phyloP scores from a whole-genome alignment of 306 rosid species.

The Aeschynomene evenia region DNA sequence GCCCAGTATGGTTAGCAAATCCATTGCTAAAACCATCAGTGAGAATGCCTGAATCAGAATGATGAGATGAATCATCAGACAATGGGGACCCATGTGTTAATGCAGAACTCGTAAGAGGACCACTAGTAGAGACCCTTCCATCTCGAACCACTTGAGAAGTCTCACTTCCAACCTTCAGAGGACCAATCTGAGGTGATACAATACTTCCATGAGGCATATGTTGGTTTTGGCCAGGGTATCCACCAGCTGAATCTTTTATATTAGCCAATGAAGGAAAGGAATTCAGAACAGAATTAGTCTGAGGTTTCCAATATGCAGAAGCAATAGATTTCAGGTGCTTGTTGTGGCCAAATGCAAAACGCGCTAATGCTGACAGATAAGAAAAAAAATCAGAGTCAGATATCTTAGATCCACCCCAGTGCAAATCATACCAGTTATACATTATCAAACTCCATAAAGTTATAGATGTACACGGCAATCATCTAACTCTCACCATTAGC shows the following conservation, averaged over 20 bases:
- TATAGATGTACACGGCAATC: not conserved
- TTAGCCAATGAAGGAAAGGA: conserved; percentile 80
- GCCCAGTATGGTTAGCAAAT: conserved; percentile 56
- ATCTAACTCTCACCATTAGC: not conserved
- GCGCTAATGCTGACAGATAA: conserved; percentile 66
- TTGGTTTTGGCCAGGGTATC: conserved; percentile 52
- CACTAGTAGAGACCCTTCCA: conserved; percentile 78
- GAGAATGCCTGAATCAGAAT: conserved; percentile 91
- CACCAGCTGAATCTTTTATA: conserved; percentile 55
- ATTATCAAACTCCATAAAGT: not conserved
- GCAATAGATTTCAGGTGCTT: conserved; percentile 91
- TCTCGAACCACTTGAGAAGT: conserved; percentile 64
- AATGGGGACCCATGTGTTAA: conserved; percentile 93
- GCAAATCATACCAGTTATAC: not conserved
- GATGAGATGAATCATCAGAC: conserved; percentile 90
- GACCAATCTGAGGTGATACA: conserved; percentile 84
- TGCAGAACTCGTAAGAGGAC: conserved; percentile 82
- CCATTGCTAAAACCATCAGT: conserved; percentile 89
- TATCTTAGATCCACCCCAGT: not conserved
- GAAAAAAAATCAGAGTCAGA: conserved; percentile 19
- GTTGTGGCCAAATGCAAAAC: conserved; percentile 97
- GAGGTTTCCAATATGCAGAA: conserved; percentile 92
- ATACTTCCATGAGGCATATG: conserved; percentile 59
- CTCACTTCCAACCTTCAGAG: conserved; percentile 77
- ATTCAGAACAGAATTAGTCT: conserved; percentile 66